Evolutionary conservation across 768 basidiomycete genomes (phyloP).

Genomic region (Suillus decipiens): DNA sequence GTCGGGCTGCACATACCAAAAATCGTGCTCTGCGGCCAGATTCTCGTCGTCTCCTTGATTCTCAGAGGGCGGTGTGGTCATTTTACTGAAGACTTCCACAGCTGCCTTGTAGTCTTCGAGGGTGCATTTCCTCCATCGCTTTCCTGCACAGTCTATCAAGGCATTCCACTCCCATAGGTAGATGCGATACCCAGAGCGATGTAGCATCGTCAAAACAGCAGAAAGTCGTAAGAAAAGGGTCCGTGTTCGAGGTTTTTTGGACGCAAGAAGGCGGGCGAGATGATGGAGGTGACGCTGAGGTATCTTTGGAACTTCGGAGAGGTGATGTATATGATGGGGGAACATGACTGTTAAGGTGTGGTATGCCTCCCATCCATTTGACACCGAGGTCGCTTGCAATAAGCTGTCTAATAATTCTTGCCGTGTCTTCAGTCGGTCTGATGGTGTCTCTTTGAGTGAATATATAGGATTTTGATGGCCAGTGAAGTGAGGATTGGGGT

Average conservation of each 20-base stretch:
- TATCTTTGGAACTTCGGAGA: conserved; percentile 19
- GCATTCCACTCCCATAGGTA: conserved; percentile 76
- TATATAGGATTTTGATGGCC: not conserved
- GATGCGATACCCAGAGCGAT: conserved; percentile 53
- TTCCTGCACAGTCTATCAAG: conserved; percentile 66
- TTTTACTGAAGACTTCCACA: conserved; percentile 61
- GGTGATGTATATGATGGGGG: conserved; percentile 16
- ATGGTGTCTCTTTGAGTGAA: not conserved
- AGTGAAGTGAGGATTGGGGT: not conserved
- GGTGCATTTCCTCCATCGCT: conserved; percentile 61
- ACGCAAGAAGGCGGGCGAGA: conserved; percentile 59
- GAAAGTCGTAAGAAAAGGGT: conserved; percentile 62
- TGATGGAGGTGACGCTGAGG: conserved; percentile 55
- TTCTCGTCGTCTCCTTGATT: conserved; percentile 40
- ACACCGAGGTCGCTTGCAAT: conserved; percentile 32
- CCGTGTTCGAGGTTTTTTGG: conserved; percentile 56
- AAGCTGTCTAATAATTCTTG: conserved; percentile 33
- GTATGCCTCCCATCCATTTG: conserved; percentile 49
- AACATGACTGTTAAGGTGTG: conserved; percentile 27
- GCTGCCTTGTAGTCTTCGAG: conserved; percentile 60
- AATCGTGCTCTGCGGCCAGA: conserved; percentile 9
- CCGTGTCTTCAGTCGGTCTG: conserved; percentile 23
- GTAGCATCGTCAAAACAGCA: conserved; percentile 63
- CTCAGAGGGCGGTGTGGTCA: conserved; percentile 40
- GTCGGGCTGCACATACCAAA: conserved; percentile 45